Evolutionary conservation across 2,329 filamentous ascomycete species (phyloP).

Genomic region (Pseudogymnoascus sp.): DNA sequence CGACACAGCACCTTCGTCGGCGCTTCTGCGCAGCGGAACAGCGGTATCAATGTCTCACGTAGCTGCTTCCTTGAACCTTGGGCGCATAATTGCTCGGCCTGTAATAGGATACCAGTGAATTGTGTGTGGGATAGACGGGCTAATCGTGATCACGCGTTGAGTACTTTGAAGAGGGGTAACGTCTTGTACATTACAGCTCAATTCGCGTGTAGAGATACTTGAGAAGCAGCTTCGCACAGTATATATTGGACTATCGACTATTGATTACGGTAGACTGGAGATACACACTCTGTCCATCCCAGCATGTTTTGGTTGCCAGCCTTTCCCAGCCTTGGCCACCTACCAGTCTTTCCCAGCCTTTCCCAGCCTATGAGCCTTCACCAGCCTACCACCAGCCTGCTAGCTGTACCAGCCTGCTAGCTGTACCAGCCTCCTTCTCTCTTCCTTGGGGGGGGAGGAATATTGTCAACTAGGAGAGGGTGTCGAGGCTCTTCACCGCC

Average conservation of each 20-base stretch:
- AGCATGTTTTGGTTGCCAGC: not conserved
- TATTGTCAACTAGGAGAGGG: not conserved
- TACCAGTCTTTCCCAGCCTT: not conserved
- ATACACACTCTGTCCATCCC: not conserved
- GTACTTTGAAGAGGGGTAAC: constrained; percentile 3
- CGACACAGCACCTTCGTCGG: not conserved
- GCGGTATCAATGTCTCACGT: not conserved
- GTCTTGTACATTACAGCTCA: not conserved
- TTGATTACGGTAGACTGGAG: not conserved
- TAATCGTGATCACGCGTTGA: constrained; percentile 4
- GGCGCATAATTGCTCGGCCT: not conserved
- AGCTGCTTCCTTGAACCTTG: not conserved
- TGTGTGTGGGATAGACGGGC: not conserved
- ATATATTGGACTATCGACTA: not conserved
- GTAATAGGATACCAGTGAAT: not conserved
- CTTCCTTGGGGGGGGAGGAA: not conserved
- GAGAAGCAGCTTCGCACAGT: not conserved
- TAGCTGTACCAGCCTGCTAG: not conserved
- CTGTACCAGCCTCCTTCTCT: not conserved
- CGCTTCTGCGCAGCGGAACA: not conserved
- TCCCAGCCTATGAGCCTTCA: no score
- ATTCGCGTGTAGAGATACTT: not conserved
- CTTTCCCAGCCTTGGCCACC: not conserved
- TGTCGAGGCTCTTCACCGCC: not conserved
- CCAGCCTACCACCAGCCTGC: not conserved